Percentiles rank a stretch among this genome's conserved stretches.
Conservation (phyloP, 768 basidiomycete species). For the Lanmaoa rubissima region DNA sequence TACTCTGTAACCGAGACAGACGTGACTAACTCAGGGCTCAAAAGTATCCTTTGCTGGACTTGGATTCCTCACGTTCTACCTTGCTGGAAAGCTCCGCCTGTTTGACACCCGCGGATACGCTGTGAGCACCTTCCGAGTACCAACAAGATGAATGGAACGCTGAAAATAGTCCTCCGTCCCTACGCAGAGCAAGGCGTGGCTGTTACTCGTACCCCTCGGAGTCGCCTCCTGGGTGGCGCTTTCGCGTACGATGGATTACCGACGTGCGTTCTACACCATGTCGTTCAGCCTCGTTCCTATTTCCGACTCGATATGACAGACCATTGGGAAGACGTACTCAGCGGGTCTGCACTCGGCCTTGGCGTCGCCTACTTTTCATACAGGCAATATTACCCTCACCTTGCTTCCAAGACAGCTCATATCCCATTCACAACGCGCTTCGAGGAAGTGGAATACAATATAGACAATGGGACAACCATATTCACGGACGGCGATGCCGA, state of each 20-base stretch:
- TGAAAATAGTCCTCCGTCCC: neutral
- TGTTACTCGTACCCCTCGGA: constrained; percentile 69
- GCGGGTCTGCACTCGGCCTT: constrained; percentile 75
- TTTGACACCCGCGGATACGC: constrained; percentile 79
- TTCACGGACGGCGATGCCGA: constrained; percentile 14
- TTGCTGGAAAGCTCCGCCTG: constrained; percentile 87
- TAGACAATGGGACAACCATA: neutral
- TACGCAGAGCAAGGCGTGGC: constrained; percentile 72
- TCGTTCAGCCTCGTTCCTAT: neutral
- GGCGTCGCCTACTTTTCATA: constrained; percentile 72
- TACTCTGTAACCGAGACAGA: neutral
- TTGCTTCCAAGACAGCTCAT: constrained; percentile 56
- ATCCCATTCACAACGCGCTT: constrained; percentile 71
- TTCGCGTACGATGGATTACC: constrained; percentile 90
- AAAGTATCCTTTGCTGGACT: constrained; percentile 90
- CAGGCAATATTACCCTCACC: constrained; percentile 76
- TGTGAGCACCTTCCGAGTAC: constrained; percentile 36
- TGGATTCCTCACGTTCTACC: constrained; percentile 83
- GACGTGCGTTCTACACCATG: constrained; percentile 52
- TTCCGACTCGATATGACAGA: constrained; percentile 42
- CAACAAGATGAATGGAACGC: no score
- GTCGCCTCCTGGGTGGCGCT: constrained; percentile 74
- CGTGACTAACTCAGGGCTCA: neutral
- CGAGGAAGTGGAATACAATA: constrained; percentile 16
- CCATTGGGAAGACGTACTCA: constrained; percentile 89